Conservation (phyloP, 176 grass and related monocot species). For the Rhynchospora breviuscula region DNA sequence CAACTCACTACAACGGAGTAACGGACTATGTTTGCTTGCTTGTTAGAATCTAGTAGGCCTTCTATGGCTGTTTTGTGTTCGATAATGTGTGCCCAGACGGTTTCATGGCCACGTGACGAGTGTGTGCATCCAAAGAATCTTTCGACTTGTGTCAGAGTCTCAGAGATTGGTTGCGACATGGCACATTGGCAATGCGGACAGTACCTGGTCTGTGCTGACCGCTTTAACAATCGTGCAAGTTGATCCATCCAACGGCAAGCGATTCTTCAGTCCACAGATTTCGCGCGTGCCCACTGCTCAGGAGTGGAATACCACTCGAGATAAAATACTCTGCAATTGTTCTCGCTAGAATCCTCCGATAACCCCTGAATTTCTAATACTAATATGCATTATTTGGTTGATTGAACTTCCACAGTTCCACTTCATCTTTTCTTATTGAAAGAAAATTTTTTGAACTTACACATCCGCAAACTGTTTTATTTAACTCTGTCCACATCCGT, state of each 20-base stretch:
- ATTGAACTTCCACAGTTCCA: not conserved
- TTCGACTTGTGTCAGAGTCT: not conserved
- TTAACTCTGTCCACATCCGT: not conserved
- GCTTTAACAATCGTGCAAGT: not conserved
- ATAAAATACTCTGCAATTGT: not conserved
- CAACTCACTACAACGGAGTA: too few species aligned
- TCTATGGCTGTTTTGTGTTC: too few species aligned
- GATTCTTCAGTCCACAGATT: constrained; percentile 5
- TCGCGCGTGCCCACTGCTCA: not conserved
- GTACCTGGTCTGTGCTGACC: not conserved
- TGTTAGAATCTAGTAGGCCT: too few species aligned
- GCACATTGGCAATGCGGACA: not conserved
- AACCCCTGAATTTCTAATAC: not conserved
- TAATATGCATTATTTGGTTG: not conserved
- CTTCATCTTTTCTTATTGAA: too few species aligned
- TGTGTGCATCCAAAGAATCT: not conserved
- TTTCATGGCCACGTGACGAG: not conserved
- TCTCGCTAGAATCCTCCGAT: not conserved
- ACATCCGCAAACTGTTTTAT: not conserved
- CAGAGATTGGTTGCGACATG: not conserved
- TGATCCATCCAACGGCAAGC: not conserved
- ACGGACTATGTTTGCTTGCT: too few species aligned
- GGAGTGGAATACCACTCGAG: not conserved
- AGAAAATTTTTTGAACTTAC: not conserved
- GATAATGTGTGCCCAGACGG: too few species aligned